A percentile compares a stretch with the other conserved stretches of the same genome.
Evolutionary conservation across 306 rosid genomes (phyloP).

Genomic region (Lathyrus aphaca): DNA sequence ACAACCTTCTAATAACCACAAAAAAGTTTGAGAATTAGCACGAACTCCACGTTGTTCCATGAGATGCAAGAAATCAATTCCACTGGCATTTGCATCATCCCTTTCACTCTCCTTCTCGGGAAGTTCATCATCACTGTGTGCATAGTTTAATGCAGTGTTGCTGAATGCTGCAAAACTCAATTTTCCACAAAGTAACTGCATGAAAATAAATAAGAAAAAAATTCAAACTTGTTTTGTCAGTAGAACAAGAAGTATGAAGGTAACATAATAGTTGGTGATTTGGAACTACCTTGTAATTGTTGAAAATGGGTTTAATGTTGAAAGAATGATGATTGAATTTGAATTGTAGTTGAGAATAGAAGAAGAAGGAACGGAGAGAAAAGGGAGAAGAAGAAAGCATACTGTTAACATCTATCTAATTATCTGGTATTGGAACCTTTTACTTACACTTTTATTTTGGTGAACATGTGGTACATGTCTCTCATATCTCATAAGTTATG

Average conservation of each 20-base stretch:
- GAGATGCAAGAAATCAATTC: constrained; percentile 55
- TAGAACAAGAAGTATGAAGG: constrained; percentile 17
- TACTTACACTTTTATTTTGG: too few relatives aligned
- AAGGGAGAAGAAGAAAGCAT: constrained; percentile 5
- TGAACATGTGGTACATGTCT: too few relatives aligned
- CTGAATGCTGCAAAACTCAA: constrained; percentile 48
- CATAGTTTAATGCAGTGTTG: constrained; percentile 45
- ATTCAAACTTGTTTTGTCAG: neutral
- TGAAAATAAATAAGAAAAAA: neutral
- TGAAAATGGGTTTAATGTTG: constrained; percentile 15
- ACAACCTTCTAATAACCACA: constrained; percentile 74
- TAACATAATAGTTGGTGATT: neutral
- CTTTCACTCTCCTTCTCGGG: constrained; percentile 38
- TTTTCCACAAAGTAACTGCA: constrained; percentile 47
- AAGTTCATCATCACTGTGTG: constrained; percentile 42
- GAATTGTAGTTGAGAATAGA: constrained; percentile 33
- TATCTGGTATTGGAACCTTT: too few relatives aligned
- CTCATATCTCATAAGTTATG: too few relatives aligned
- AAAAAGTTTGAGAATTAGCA: constrained; percentile 71
- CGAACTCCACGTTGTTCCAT: constrained; percentile 72
- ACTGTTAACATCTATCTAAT: too few relatives aligned
- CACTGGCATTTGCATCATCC: constrained; percentile 39
- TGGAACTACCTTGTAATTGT: constrained; percentile 41
- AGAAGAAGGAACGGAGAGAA: constrained; percentile 35
- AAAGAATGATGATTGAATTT: constrained; percentile 26